A percentile compares a stretch with the other conserved stretches of the same genome.
Evolutionary conservation across 2,329 filamentous ascomycete species (phyloP).

Genomic region (Ophiosphaerella korrae): DNA sequence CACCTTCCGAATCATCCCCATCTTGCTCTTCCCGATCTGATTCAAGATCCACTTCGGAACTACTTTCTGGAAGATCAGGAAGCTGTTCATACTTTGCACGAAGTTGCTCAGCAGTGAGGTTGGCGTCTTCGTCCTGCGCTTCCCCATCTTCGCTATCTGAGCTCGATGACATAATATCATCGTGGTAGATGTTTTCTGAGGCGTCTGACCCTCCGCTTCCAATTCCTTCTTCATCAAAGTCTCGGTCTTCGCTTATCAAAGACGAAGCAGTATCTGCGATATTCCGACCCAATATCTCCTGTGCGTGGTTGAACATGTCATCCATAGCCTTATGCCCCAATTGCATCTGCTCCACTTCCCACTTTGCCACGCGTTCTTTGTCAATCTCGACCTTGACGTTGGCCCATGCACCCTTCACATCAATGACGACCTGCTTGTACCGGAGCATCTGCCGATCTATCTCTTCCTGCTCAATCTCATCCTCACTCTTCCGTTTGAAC

Average conservation of each 20-base stretch:
- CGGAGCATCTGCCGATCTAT: constrained; percentile 67
- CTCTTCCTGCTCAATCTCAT: constrained; percentile 82
- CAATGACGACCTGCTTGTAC: constrained; percentile 73
- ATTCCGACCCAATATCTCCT: constrained; percentile 48
- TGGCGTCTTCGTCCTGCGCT: constrained; percentile 63
- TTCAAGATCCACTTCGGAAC: constrained; percentile 28
- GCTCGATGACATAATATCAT: constrained; percentile 45
- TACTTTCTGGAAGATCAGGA: constrained; percentile 53
- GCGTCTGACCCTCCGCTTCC: constrained; percentile 43
- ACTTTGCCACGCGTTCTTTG: constrained; percentile 59
- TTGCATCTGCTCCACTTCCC: constrained; percentile 65
- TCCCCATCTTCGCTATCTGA: constrained; percentile 47
- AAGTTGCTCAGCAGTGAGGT: constrained; percentile 71
- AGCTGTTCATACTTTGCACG: constrained; percentile 71
- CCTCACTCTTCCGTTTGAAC: constrained; percentile 59
- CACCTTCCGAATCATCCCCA: constrained; percentile 26
- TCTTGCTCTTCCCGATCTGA: constrained; percentile 45
- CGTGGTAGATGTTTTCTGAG: constrained; percentile 48
- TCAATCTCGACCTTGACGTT: constrained; percentile 64
- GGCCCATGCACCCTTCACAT: constrained; percentile 66
- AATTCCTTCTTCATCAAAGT: constrained; percentile 50
- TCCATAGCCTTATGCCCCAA: constrained; percentile 68
- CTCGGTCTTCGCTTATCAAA: constrained; percentile 47
- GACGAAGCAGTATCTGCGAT: constrained; percentile 44
- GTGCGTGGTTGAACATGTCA: constrained; percentile 73